These are phyloP conservation scores for Zygnema circumcarinatum DNA, from an alignment of 139 green algal genomes.

Conservation along the genomic window DNA sequence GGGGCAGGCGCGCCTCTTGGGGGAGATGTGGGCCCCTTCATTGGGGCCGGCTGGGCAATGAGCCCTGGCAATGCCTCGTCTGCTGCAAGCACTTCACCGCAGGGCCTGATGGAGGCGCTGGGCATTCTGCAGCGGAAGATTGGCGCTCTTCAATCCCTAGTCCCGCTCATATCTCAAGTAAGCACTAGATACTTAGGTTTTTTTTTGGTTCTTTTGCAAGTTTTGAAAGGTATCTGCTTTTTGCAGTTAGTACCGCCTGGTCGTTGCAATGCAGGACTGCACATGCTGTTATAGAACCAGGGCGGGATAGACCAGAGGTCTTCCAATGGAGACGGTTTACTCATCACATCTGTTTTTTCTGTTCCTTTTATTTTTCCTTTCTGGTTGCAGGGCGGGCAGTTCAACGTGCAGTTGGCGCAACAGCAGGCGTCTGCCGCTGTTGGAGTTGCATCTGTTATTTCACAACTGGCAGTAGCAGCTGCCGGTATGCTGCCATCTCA, in stretches of 20 bases:
- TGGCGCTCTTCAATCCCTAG: conserved; percentile 14
- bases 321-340: too few species aligned
- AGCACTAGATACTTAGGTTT: too few species aligned
- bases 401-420: conserved; percentile 7
- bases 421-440: conserved; percentile 37
- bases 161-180: conserved; percentile 30
- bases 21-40: background rate
- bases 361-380: background rate
- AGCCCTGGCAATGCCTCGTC: background rate
- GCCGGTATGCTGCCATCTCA: conserved; percentile 37
- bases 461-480: conserved; percentile 40
- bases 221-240: too few species aligned
- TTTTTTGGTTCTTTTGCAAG: too few species aligned
- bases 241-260: too few species aligned
- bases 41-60: too few species aligned
- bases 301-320: too few species aligned
- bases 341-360: background rate
- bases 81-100: background rate
- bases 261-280: too few species aligned
- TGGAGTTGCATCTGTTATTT: conserved; percentile 34
- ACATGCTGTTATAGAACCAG: too few species aligned
- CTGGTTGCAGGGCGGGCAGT: background rate
- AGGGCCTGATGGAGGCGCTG: conserved; percentile 43
- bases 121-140: conserved; percentile 40
- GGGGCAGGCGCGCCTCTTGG: background rate